Evolutionary conservation across 75 land plant species (phyloP).

Genomic region (Adiantum capillusveneris): DNA sequence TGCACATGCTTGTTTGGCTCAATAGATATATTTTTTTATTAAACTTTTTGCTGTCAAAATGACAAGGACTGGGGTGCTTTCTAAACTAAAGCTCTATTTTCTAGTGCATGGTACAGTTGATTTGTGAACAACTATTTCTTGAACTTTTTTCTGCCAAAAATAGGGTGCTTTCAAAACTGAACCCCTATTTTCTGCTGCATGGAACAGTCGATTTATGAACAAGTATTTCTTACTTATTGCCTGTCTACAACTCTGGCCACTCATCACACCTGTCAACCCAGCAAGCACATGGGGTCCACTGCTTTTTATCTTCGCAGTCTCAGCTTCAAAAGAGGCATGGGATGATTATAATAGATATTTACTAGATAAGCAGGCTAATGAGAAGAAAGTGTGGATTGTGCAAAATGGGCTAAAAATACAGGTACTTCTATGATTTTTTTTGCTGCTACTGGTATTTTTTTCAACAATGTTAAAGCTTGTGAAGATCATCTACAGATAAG

Average conservation of each 20-base stretch:
- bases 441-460: neutral
- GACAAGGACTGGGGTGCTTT: no score
- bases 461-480: slow-evolving; percentile 2
- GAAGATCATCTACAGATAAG: no score
- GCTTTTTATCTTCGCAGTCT: slow-evolving; percentile 81
- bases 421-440: slow-evolving; percentile 41
- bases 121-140: no score
- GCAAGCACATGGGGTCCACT: slow-evolving; percentile 99
- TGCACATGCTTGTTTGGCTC: no score
- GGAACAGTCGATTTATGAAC: slow-evolving; percentile 94
- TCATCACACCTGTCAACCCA: slow-evolving; percentile 96
- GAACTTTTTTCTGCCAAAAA: neutral
- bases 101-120: no score
- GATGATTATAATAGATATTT: slow-evolving; percentile 92
- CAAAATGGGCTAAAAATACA: slow-evolving; percentile 63
- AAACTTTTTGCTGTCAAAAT: no score
- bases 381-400: slow-evolving; percentile 87
- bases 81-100: no score
- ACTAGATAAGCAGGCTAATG: slow-evolving; percentile 90
- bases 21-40: no score
- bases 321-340: slow-evolving; percentile 97
- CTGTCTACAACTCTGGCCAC: slow-evolving; percentile 90
- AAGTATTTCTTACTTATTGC: slow-evolving; percentile 95
- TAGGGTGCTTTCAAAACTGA: neutral
- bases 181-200: slow-evolving; percentile 4